phyloP scores from a whole-genome alignment of 768 basidiomycete genomes.

The Tylopilus sp. region DNA sequence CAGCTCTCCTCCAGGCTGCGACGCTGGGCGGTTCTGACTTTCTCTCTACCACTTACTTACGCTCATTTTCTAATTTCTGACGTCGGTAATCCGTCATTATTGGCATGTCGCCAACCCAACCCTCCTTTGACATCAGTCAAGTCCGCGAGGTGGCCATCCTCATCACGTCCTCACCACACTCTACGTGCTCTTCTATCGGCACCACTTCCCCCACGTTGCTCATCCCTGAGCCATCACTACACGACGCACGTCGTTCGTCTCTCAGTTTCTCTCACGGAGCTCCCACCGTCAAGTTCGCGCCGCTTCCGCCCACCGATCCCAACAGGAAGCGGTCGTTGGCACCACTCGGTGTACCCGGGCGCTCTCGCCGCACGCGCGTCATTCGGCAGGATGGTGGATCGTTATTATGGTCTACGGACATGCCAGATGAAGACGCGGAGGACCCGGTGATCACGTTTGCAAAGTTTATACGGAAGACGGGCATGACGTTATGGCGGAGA shows the following conservation, averaged over 20 bases:
- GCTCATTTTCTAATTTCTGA: constrained; percentile 11
- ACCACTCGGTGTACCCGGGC: constrained; percentile 55
- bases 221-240: constrained; percentile 5
- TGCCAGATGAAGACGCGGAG: constrained; percentile 35
- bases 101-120: constrained; percentile 15
- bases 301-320: constrained; percentile 51
- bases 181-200: constrained; percentile 12
- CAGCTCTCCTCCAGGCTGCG: background rate
- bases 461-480: constrained; percentile 47
- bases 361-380: constrained; percentile 25
- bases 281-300: constrained; percentile 53
- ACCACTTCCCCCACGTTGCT: constrained; percentile 11
- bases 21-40: constrained; percentile 18
- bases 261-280: constrained; percentile 14
- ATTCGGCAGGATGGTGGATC: constrained; percentile 20
- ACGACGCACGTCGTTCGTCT: constrained; percentile 14
- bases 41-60: constrained; percentile 9
- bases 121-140: constrained; percentile 15
- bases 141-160: constrained; percentile 14
- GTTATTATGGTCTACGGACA: constrained; percentile 18
- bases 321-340: constrained; percentile 45
- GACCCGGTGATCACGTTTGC: constrained; percentile 50
- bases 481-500: constrained; percentile 41
- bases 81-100: background rate
- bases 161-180: constrained; percentile 12